Conservation (phyloP, 805 yeast genomes). For the Wickerhamiella alocasiicola region DNA sequence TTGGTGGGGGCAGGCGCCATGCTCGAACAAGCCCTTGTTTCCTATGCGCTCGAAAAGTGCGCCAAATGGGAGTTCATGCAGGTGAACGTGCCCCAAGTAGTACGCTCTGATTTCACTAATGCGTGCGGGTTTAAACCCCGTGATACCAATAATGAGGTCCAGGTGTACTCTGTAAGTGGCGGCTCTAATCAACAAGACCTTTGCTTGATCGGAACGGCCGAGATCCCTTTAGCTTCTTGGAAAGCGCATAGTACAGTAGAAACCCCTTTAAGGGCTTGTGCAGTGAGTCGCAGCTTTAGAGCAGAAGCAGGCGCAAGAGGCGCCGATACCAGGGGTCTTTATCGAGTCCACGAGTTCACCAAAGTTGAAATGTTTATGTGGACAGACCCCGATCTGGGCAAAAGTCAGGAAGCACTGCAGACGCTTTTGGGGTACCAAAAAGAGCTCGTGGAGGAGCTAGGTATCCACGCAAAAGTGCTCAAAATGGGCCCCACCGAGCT, state of each 20-base stretch:
- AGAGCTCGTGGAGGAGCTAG: conserved; percentile 50
- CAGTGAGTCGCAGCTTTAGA: conserved; percentile 74
- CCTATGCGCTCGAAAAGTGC: conserved; percentile 61
- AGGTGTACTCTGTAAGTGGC: conserved; percentile 56
- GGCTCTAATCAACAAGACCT: conserved; percentile 26
- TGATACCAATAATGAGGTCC: conserved; percentile 75
- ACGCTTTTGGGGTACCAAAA: conserved; percentile 53
- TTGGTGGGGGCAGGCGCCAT: conserved; percentile 73
- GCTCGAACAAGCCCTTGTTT: conserved; percentile 79
- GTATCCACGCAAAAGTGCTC: conserved; percentile 66
- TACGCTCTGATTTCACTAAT: conserved; percentile 56
- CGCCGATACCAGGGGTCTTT: conserved; percentile 78
- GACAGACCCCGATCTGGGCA: conserved; percentile 29
- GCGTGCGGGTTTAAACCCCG: conserved; percentile 96
- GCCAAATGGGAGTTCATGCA: conserved; percentile 52
- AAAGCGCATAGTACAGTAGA: conserved; percentile 38
- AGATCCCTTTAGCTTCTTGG: conserved; percentile 80
- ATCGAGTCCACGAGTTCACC: conserved; percentile 91
- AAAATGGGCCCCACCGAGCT: conserved; percentile 84
- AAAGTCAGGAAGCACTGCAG: conserved; percentile 30
- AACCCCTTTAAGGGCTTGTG: conserved; percentile 26
- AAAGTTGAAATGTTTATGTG: conserved; percentile 85
- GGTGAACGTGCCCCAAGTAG: conserved; percentile 77
- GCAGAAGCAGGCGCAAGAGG: conserved; percentile 99
- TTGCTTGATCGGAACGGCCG: conserved; percentile 88